Evolutionary conservation across 805 yeast species (phyloP).

Genomic region (Jamesozyma piceae): DNA sequence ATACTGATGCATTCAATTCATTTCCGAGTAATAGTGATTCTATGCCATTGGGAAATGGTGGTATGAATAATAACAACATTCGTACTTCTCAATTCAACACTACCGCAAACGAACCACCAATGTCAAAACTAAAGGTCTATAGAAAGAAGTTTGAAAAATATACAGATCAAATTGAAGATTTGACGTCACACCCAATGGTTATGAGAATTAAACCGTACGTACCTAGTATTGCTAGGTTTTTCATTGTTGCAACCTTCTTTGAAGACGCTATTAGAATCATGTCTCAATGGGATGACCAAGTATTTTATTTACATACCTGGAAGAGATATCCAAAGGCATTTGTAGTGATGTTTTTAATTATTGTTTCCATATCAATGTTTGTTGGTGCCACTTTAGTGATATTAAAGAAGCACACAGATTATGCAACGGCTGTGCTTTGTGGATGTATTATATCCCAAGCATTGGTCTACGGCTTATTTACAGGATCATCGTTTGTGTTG

Average conservation of each 20-base stretch:
- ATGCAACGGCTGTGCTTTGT: conserved; percentile 61
- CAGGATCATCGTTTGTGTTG: conserved; percentile 71
- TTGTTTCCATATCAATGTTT: conserved; percentile 62
- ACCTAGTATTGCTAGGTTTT: conserved; percentile 79
- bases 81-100: too few species aligned
- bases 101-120: not conserved
- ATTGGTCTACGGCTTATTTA: conserved; percentile 73
- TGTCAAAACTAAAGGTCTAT: not conserved
- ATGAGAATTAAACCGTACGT: conserved; percentile 55
- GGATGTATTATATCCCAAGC: conserved; percentile 77
- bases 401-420: conserved; percentile 53
- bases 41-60: not conserved
- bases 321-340: conserved; percentile 72
- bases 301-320: conserved; percentile 69
- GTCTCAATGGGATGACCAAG: conserved; percentile 87
- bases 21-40: not conserved
- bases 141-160: conserved; percentile 1
- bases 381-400: conserved; percentile 64
- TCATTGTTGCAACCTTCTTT: conserved; percentile 86
- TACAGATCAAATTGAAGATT: conserved; percentile 27
- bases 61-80: too few species aligned
- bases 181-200: conserved; percentile 41
- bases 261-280: conserved; percentile 81
- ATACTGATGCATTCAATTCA: conserved; percentile 2
- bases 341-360: conserved; percentile 58